Evolutionary conservation across 1,139 yeast genomes (phyloP).

Genomic region (Dujonia santamariae): DNA sequence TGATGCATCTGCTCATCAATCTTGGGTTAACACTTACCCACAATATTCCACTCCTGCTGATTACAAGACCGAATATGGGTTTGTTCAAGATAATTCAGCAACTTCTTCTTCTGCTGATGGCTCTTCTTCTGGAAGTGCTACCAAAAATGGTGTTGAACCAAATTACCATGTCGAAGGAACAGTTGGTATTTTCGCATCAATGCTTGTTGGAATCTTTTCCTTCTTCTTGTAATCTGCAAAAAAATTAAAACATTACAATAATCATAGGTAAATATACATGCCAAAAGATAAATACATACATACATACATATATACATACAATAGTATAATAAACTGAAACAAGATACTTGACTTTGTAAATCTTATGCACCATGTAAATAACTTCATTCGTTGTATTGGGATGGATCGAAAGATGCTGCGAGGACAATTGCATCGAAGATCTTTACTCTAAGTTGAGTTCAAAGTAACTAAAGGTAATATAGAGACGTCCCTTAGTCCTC

Average conservation of each 20-base stretch:
- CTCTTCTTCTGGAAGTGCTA: not conserved
- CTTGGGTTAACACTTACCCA: constrained; percentile 8
- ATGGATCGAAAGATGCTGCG: no score
- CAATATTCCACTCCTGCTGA: constrained; percentile 7
- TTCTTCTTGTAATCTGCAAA: constrained; percentile 13
- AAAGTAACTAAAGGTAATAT: no score
- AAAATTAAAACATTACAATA: not conserved
- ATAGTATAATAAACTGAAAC: no score
- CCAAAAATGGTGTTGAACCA: not conserved
- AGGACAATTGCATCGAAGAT: no score
- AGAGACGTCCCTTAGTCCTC: no score
- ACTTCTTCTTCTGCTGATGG: constrained; percentile 11
- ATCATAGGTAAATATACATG: no score
- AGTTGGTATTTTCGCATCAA: constrained; percentile 17
- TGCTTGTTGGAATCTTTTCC: constrained; percentile 20
- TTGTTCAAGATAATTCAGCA: constrained; percentile 27
- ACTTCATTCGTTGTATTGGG: no score
- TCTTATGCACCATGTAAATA: no score
- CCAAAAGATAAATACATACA: no score
- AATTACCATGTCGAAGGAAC: constrained; percentile 10
- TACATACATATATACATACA: no score
- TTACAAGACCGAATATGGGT: constrained; percentile 20
- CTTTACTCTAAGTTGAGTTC: no score
- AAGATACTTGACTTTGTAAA: no score
- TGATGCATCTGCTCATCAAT: constrained; percentile 1